Percentiles rank a stretch among this genome's conserved stretches.
phyloP scores from a whole-genome alignment of 345 rosid genomes.

The Dipteronia dyeriana region DNA sequence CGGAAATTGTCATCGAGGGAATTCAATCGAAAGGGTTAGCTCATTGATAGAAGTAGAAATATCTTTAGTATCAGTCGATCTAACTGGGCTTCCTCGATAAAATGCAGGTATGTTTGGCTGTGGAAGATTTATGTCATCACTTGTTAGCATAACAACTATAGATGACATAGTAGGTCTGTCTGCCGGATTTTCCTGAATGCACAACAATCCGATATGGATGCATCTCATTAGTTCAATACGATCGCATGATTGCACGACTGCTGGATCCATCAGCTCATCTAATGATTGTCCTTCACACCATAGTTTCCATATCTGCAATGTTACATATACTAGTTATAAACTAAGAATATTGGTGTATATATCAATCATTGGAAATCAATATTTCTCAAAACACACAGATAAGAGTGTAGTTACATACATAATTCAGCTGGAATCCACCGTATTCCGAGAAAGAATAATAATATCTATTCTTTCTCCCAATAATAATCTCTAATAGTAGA shows the following conservation, averaged over 20 bases:
- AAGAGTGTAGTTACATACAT: not conserved
- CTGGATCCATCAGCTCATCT: constrained; percentile 14
- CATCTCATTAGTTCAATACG: too few species aligned
- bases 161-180: constrained; percentile 20
- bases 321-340: too few species aligned
- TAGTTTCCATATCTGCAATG: constrained; percentile 20
- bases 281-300: constrained; percentile 13
- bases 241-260: constrained; percentile 2
- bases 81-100: not conserved
- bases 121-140: constrained; percentile 22
- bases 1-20: constrained; percentile 15
- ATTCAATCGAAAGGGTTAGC: constrained; percentile 8
- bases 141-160: constrained; percentile 10
- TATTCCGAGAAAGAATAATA: not conserved
- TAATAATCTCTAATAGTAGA: not conserved
- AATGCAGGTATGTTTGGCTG: constrained; percentile 26
- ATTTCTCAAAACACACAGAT: not conserved
- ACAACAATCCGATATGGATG: too few species aligned
- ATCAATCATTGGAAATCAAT: too few species aligned
- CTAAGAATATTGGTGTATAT: too few species aligned
- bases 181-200: too few species aligned
- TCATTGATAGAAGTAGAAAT: constrained; percentile 10
- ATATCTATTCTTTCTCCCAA: not conserved
- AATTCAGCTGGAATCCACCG: not conserved
- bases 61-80: not conserved